Base-by-base conservation (phyloP, 345 rosid species). In the Durio zibethinus region DNA sequence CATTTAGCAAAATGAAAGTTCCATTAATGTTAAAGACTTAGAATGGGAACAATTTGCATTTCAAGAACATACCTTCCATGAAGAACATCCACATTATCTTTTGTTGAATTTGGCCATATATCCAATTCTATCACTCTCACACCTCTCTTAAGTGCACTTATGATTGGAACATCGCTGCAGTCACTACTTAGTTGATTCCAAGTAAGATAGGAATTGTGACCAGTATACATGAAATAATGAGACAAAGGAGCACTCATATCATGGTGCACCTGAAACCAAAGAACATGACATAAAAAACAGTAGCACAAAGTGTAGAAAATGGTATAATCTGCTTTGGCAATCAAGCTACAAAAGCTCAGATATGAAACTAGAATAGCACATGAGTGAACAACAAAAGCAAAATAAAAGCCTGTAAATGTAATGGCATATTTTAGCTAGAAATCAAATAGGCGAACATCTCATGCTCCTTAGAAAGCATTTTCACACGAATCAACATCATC, bases 121-220 rank as follows among this genome's bases (percentile, higher is more conserved):
- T 96, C 99, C 76, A 96, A 85, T 78, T 96, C 97, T 63, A 96
- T 88, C 35, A 92, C 99, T 75, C 98, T 83, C 38, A 93, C 98
- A 63, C 99, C 99, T 82, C 76, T 87, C 53, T 84, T 71, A 80
- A 96, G 77, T 7, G 98, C 97, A 21, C 82, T 72, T 77, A 91
- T 85, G 79, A 93, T 93, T 2, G 99, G 99, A 53, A 85, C 80
- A 38, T 96, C 98, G 25, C 98, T 93, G 86, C 98, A 96, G 72
- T 96, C 98, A 78, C 99, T 96, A 72, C 86, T 96, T 18, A 96
- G 91, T 76, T 96, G 99, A 84, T 96, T 96, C 68, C 98, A 97
- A 0, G 98, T 93, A 48, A 96, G 84, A 84, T 93, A 96, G 0
- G 98, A 93, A 79, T 96, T 96, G 77, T 93, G 98, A 36, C 99